phyloP scores from a whole-genome alignment of 306 rosid genomes.

The Prosopis cineraria region DNA sequence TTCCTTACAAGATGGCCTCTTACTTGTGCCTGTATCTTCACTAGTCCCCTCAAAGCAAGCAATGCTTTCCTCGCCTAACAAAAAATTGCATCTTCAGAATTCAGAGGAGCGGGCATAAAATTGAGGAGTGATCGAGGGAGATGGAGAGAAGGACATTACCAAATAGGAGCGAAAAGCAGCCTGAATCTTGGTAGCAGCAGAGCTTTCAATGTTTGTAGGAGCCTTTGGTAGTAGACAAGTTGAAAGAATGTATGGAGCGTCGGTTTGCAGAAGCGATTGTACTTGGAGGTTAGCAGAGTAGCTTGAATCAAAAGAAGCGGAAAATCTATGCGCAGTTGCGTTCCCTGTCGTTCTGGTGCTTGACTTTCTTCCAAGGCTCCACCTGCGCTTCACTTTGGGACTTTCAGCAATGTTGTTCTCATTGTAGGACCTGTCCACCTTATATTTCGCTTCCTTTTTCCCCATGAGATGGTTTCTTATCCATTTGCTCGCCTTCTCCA shows the following conservation, averaged over 20 bases:
- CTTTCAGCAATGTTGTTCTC: constrained; percentile 33
- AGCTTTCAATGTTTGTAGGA: constrained; percentile 29
- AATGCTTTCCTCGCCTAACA: constrained; percentile 88
- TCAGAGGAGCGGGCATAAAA: background rate
- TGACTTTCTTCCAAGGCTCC: constrained; percentile 72
- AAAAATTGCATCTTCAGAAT: constrained; percentile 9
- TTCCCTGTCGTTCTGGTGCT: constrained; percentile 50
- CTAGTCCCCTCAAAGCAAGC: constrained; percentile 83
- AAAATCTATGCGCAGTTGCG: constrained; percentile 42
- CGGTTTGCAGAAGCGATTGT: constrained; percentile 35
- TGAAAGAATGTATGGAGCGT: constrained; percentile 33
- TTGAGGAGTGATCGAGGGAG: background rate
- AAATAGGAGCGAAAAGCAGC: constrained; percentile 71
- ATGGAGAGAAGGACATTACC: constrained; percentile 44
- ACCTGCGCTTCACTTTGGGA: constrained; percentile 59
- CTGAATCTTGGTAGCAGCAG: constrained; percentile 80
- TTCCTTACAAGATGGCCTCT: constrained; percentile 94
- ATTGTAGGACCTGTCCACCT: constrained; percentile 33
- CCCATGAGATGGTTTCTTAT: constrained; percentile 67
- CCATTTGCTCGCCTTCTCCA: constrained; percentile 89
- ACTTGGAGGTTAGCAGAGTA: constrained; percentile 38
- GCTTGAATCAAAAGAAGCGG: constrained; percentile 57
- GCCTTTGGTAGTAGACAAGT: constrained; percentile 12
- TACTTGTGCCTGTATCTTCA: constrained; percentile 86
- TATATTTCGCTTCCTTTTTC: constrained; percentile 56